Base-by-base conservation (phyloP, 768 basidiomycete species). In the Mycena indigotica region DNA sequence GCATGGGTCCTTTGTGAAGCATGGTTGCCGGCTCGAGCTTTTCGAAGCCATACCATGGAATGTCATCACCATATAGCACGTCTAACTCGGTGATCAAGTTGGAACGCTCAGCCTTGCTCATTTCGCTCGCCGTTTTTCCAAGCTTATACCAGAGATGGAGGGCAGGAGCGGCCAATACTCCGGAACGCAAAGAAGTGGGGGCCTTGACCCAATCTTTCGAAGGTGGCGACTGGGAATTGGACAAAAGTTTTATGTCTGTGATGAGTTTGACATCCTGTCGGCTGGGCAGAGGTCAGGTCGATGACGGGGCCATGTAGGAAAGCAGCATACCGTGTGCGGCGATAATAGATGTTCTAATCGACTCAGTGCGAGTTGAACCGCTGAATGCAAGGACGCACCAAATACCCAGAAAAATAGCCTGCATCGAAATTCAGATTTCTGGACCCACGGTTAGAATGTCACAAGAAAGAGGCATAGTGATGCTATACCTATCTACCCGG, bases 61-160 rank as follows among this genome's bases (percentile, higher is more conserved):
- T 77, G 52, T 87, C 89, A 55, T 93, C 87, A 4, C 96, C 96
- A 67, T 85, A 97, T 0, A 93, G 72, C 3, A 98, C 80, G 67
- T 98, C 95, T n/a, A 98, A 60, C 70, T 98, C 95, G 1, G 95
- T 98, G 65, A 98, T 84, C 24, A 94, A 73, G 40, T 87, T 76
- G 29, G 77, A 68, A 58, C 80, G 78, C 63, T 89, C 83, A 38
- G 80, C 79, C 8, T 75, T 52, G n/a, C 72, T 75, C 83, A 91
- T 85, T 21, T 86, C 78, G 16, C 73, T 74, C 32, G 84, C 73
- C 1, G 87, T 83, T 66, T 89, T 89, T 5, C 84, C 87, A 8
- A 79, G 71, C 61, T 80, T 81, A 74, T 93, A 95, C 92, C 93
- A 97, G 19, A 96, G 66, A 68, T 77, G 89, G 13, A 91, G 74